Conservation (phyloP, 2,329 filamentous ascomycete species). For the Sclerotinia spermophila region DNA sequence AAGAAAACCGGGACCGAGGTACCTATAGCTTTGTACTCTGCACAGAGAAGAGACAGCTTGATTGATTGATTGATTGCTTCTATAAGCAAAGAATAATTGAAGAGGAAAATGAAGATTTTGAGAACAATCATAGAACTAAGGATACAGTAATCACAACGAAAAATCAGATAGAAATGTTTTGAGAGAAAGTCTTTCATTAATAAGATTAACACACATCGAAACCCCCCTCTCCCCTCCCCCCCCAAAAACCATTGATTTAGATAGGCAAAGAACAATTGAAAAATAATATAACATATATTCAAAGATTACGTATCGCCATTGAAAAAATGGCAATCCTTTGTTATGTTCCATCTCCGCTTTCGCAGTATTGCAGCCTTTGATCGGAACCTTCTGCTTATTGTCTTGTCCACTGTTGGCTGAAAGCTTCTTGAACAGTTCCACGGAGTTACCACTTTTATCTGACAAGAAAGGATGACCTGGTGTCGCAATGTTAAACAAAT, state of each 20-base stretch:
- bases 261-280: background rate
- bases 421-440: background rate
- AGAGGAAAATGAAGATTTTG: too few relatives aligned
- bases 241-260: background rate
- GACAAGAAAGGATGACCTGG: background rate
- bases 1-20: background rate
- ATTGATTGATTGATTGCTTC: background rate
- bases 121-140: too few relatives aligned
- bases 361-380: slow-evolving; percentile 2
- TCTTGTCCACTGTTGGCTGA: slow-evolving; percentile 1
- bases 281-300: background rate
- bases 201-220: background rate
- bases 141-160: background rate
- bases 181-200: background rate
- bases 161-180: background rate
- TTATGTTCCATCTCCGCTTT: background rate
- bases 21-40: background rate
- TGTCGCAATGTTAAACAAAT: background rate
- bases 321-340: background rate
- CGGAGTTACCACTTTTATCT: background rate
- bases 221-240: too few relatives aligned
- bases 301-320: background rate
- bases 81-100: background rate
- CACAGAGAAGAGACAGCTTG: background rate
- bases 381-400: background rate